A percentile compares a stretch with the other conserved stretches of the same genome.
Evolutionary conservation across 257 asterid genomes (phyloP).

Genomic region (Solanum chmielewskii): DNA sequence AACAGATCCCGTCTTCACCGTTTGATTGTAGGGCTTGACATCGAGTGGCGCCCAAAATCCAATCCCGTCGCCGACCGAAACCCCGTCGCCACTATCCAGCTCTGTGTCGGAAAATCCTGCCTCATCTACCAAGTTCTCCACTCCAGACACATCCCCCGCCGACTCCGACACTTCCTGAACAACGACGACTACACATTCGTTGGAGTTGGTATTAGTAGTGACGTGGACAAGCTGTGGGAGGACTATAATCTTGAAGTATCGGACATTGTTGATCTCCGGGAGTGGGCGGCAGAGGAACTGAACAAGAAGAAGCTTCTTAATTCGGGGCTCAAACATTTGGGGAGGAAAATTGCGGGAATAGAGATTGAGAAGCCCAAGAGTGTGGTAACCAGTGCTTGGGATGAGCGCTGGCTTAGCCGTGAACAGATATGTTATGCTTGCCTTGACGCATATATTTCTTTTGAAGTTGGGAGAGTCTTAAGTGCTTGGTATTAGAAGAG

Average conservation of each 20-base stretch:
- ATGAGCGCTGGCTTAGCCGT: neutral
- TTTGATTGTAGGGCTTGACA: slow-evolving; percentile 33
- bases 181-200: slow-evolving; percentile 25
- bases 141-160: slow-evolving; percentile 12
- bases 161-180: slow-evolving; percentile 21
- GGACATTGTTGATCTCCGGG: neutral
- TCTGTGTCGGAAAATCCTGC: slow-evolving; percentile 35
- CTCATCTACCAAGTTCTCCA: slow-evolving; percentile 32
- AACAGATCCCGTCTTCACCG: slow-evolving; percentile 2
- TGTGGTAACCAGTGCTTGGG: neutral
- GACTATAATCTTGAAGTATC: slow-evolving; percentile 7
- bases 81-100: slow-evolving; percentile 48
- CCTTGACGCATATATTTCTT: neutral
- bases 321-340: neutral
- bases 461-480: neutral
- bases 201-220: slow-evolving; percentile 29
- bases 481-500: neutral
- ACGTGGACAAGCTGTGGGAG: slow-evolving; percentile 30
- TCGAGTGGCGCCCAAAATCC: slow-evolving; percentile 47
- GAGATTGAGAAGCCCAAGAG: neutral
- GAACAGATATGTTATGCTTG: neutral
- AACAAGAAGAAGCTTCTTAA: neutral
- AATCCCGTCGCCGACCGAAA: neutral
- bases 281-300: neutral
- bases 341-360: neutral